Base-by-base conservation (phyloP, 73 alveolate species). In the Symbiodinium natans region DNA sequence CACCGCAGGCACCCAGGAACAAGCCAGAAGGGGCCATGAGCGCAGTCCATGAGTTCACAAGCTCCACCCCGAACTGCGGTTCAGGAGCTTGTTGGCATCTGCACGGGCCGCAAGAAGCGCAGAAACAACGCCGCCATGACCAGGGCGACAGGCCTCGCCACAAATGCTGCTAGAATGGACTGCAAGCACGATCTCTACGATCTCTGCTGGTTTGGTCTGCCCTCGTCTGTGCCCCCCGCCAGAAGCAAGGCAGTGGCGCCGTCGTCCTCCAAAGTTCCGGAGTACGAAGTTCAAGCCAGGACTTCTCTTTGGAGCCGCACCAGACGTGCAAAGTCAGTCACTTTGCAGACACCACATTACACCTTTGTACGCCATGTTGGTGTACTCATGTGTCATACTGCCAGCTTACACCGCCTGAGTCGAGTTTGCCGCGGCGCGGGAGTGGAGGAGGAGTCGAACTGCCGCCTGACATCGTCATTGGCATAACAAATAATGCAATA, bases 221-320 rank as follows among this genome's bases (percentile, higher is more conserved):
- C 46, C 36, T 29, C 34, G 42, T 31, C 84, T 87, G 40, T 34
- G 94, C n/a, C 41, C 7, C 40, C 68, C 34, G 63, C 94, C 71
- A 87, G 41, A 29, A 87, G 41, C 94, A 87, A 56, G 31, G 94
- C 94, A 21, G 94, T 56, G 9, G 94, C 94, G 31, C 94, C 94
- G 36, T 87, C 94, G 41, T 87, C 94, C 94, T 87, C 33, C 33
- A 52, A 52, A 29, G n/a, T 52, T n/a, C n/a, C n/a, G n/a, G n/a
- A n/a, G n/a, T n/a, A n/a, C n/a, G n/a, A n/a, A n/a, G 68, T 4
- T 5, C 56, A 5, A 43, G 11, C 56, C 5, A 43, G 56, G 68
- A 21, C 68, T 21, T 21, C 71, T 52, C 1, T 52, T 4, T 29
- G 23, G 71, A 23, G 27, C 25, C 23, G 25, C 25, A 13, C 56